Percentiles rank a stretch among this genome's conserved stretches.
phyloP scores from a whole-genome alignment of 345 rosid genomes.

The Xanthoceras sorbifolium region DNA sequence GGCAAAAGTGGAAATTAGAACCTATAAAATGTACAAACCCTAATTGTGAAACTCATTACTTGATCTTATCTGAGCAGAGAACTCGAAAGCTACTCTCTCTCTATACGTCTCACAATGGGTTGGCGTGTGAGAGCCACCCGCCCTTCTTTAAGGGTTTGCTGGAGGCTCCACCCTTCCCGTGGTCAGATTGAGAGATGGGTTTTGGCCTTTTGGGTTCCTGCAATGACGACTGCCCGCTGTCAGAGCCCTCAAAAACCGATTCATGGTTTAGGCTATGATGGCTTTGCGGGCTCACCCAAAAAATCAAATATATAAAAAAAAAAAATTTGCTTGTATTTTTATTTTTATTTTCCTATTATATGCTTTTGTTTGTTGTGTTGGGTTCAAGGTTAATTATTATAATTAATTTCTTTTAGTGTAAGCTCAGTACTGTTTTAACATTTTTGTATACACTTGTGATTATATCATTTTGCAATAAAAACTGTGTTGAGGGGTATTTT shows the following conservation, averaged over 20 bases:
- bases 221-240: conserved; percentile 84
- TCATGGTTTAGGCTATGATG: conserved; percentile 52
- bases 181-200: conserved; percentile 15
- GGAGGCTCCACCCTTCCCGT: conserved; percentile 45
- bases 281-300: conserved; percentile 57
- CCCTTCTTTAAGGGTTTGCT: conserved; percentile 29
- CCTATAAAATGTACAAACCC: neutral
- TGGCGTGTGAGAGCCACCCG: conserved; percentile 31
- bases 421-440: neutral
- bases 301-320: neutral
- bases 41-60: conserved; percentile 32
- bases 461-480: too few relatives aligned
- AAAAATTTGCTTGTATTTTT: neutral
- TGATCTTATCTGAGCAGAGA: conserved; percentile 90
- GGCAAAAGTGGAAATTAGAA: conserved; percentile 18
- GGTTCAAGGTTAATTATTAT: neutral
- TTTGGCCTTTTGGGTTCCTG: conserved; percentile 35
- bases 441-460: neutral
- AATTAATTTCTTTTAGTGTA: neutral
- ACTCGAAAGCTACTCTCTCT: neutral
- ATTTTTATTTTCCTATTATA: neutral
- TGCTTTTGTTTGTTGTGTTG: neutral
- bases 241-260: conserved; percentile 43
- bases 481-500: neutral
- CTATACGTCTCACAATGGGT: neutral